These are phyloP conservation scores for Zhuliangozyma blackwelliae DNA, from an alignment of 1,139 yeast species.

Conservation along the genomic window DNA sequence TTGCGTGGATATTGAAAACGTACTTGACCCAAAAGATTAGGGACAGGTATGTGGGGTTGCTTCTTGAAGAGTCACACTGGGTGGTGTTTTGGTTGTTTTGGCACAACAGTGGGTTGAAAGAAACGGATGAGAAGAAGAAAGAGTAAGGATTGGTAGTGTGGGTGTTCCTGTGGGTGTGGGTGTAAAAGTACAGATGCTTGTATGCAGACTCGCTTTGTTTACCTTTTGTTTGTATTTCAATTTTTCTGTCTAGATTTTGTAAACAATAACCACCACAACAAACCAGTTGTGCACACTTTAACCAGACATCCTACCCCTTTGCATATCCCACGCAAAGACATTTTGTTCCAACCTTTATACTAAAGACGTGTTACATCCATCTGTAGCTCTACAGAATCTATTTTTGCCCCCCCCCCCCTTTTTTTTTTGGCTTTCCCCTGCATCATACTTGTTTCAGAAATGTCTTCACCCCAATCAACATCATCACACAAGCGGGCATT, in stretches of 20 bases:
- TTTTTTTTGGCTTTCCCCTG: not conserved
- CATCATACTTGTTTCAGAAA: constrained; percentile 8
- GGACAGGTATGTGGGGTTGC: constrained; percentile 3
- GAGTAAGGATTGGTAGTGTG: not conserved
- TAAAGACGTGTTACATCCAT: too few species aligned
- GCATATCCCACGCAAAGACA: too few species aligned
- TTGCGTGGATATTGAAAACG: constrained; percentile 2
- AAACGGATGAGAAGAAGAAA: not conserved
- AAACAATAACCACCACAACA: too few species aligned
- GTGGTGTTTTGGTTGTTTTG: constrained; percentile 7
- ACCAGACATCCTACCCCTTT: too few species aligned
- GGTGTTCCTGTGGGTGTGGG: too few species aligned
- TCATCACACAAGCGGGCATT: constrained; percentile 5
- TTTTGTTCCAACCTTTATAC: too few species aligned
- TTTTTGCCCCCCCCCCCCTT: too few species aligned
- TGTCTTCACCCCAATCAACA: constrained; percentile 2
- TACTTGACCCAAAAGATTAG: constrained; percentile 1
- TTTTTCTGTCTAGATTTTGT: not conserved
- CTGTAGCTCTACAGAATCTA: too few species aligned
- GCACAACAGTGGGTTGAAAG: constrained; percentile 3
- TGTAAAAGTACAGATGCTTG: too few species aligned
- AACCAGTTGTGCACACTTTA: too few species aligned
- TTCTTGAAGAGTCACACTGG: constrained; percentile 10
- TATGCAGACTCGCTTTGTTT: not conserved
- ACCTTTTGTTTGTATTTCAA: not conserved